Evolutionary conservation across 345 rosid species (phyloP).

Genomic region (Eucalyptus caleyi): DNA sequence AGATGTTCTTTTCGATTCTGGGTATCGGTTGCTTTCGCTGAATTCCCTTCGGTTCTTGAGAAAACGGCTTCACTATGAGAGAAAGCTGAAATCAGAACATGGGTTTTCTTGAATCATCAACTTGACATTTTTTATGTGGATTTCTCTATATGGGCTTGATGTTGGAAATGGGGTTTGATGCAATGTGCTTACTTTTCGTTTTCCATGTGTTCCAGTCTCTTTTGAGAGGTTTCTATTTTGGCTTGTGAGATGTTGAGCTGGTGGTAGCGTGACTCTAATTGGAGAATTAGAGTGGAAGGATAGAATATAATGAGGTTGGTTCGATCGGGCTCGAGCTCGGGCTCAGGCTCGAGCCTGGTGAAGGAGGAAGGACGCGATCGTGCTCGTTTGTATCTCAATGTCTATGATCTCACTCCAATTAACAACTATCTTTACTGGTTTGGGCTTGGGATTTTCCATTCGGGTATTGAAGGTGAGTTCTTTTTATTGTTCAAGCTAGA

Average conservation of each 20-base stretch:
- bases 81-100: neutral
- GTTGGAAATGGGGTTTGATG: neutral
- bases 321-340: slow-evolving; percentile 11
- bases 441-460: slow-evolving; percentile 93
- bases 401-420: slow-evolving; percentile 91
- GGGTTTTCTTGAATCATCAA: neutral
- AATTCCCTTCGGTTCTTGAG: neutral
- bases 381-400: slow-evolving; percentile 57
- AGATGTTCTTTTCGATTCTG: neutral
- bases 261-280: neutral
- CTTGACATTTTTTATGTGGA: neutral
- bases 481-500: neutral
- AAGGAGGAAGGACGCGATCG: slow-evolving; percentile 28
- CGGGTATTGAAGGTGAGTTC: slow-evolving; percentile 82
- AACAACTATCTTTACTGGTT: slow-evolving; percentile 89
- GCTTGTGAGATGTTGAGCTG: neutral
- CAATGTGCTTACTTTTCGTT: neutral
- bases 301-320: slow-evolving; percentile 56
- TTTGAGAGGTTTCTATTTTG: neutral
- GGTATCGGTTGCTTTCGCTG: neutral
- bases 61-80: neutral
- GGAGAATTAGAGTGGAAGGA: neutral
- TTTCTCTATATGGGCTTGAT: neutral
- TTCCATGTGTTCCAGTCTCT: neutral
- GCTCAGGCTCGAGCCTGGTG: slow-evolving; percentile 34